Evolutionary conservation across 345 rosid genomes (phyloP).

Genomic region (Cardamine occulta): DNA sequence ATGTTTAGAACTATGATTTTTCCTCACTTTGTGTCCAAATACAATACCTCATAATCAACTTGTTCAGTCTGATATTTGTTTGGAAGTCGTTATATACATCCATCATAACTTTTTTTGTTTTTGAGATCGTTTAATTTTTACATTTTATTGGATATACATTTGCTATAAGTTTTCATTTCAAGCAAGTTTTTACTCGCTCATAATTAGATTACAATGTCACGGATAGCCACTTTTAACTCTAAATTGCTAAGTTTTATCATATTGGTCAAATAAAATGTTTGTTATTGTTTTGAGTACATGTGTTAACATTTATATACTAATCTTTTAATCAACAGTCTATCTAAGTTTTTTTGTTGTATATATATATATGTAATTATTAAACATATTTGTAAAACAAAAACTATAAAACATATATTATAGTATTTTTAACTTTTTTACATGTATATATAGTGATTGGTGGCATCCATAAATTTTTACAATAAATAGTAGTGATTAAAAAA

Average conservation of each 20-base stretch:
- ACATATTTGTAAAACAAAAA: no score
- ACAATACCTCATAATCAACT: constrained; percentile 15
- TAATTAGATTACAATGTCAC: background rate
- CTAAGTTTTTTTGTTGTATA: no score
- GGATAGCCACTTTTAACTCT: background rate
- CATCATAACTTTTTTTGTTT: background rate
- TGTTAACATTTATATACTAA: no score
- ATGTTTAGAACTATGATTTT: constrained; percentile 10
- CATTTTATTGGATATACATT: background rate
- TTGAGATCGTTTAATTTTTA: background rate
- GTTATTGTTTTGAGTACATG: background rate
- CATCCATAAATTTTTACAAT: no score
- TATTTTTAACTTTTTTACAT: no score
- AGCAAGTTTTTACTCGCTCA: background rate
- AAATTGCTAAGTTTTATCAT: background rate
- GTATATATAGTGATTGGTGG: no score
- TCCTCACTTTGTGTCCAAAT: constrained; percentile 27
- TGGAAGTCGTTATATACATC: background rate
- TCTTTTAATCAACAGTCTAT: no score
- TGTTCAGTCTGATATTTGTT: background rate
- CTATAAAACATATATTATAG: no score
- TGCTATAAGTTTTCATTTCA: background rate
- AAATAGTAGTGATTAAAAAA: no score
- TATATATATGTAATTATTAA: no score
- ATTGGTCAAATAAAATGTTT: background rate